phyloP scores from a whole-genome alignment of 306 rosid species.

The Mimosa pudica region DNA sequence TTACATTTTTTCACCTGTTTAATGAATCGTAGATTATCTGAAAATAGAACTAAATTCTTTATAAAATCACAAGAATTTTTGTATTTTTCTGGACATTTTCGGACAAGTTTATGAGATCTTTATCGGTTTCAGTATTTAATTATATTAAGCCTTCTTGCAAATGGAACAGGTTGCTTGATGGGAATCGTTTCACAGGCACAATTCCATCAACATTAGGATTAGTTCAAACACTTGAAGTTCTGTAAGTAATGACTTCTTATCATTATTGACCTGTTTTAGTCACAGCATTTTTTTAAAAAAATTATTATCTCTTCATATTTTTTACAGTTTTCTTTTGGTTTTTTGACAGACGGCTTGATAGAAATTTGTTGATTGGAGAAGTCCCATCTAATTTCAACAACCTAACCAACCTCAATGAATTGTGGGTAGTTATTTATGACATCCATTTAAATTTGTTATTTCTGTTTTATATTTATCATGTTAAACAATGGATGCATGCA shows the following conservation, averaged over 20 bases:
- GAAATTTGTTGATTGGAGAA: conserved; percentile 67
- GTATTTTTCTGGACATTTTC: background rate
- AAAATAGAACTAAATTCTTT: background rate
- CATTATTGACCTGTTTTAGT: background rate
- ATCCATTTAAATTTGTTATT: background rate
- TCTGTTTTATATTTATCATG: background rate
- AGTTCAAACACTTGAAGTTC: conserved; percentile 86
- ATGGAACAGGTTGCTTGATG: conserved; percentile 74
- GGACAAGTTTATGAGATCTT: background rate
- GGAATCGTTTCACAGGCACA: conserved; percentile 60
- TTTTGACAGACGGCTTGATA: conserved; percentile 84
- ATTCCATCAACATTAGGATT: conserved; percentile 76
- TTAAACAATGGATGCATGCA: no score
- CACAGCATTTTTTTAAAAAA: background rate
- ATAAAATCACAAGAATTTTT: background rate
- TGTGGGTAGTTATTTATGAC: conserved; percentile 57
- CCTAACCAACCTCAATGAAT: conserved; percentile 64
- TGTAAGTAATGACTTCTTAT: conserved; percentile 66
- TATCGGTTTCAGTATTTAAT: background rate
- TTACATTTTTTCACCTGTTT: background rate
- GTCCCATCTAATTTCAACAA: conserved; percentile 73
- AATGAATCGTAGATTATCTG: background rate
- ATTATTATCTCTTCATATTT: background rate
- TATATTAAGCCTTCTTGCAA: conserved; percentile 4
- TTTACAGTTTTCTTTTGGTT: background rate